Base-by-base conservation (phyloP, 2,329 filamentous ascomycete genomes). In the Clonostachys solani region DNA sequence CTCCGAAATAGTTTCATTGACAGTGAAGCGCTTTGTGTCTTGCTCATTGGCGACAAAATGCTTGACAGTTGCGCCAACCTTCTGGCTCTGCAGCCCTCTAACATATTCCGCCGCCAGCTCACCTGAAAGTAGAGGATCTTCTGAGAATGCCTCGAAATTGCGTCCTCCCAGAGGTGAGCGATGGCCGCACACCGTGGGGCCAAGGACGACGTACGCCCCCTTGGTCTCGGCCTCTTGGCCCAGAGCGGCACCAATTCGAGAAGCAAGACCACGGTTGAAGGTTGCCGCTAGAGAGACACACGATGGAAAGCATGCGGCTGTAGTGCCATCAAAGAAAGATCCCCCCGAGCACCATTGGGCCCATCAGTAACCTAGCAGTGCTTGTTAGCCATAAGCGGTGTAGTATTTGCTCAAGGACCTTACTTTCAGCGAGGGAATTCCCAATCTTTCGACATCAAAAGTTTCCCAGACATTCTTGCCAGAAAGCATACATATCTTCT, bases 71-170 rank as follows among this genome's bases (percentile, higher is more conserved):
- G 72, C 70, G 0, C 63, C 63, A 4, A 75, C 64, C 5, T 68
- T 69, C 5, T 60, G 57, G 13, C 64, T 63, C 48, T 76, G 89
- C 47, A 88, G 71, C 8, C 86, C 87, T 43, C 79, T 82, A 58
- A 89, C 84, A 51, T 88, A 88, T 49, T 86, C 78, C 1, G 84
- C 80, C 13, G 86, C 85, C 50, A 91, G 69, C 51, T 84, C 86
- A 34, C 87, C 87, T 0, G 87, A 88, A 6, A 94, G 74, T 12
- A 85, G 77, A 1, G 89, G 88, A 55, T 94, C 89, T 62, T 94
- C 89, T 0, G 87, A 90, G 62, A 90, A 94, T 0, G 88, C 91
- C 65, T 94, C 89, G 55, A 94, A 94, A 52, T 91, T 91, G 50
- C 89, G 78, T n/a, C 89, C 89, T 16, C 89, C 89, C 0, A 94